A percentile compares a stretch with the other conserved stretches of the same genome.
These are phyloP conservation scores for Bassia scoparia DNA, from an alignment of 148 eudicot species.

Conservation along the genomic window DNA sequence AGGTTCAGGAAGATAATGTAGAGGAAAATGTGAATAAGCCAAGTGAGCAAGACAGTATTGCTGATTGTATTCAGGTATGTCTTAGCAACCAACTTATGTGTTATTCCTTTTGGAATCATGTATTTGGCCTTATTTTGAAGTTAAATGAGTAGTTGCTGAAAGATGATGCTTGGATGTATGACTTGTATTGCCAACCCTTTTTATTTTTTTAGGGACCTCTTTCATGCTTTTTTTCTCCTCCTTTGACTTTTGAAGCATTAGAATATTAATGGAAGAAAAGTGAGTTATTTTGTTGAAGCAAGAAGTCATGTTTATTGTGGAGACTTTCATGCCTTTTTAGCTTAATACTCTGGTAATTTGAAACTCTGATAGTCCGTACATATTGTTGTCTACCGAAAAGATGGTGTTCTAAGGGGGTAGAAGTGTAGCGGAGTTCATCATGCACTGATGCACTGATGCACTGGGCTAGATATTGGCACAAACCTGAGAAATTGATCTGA, in stretches of 20 bases:
- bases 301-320: background rate
- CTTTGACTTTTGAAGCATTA: conserved; percentile 21
- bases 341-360: background rate
- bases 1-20: conserved; percentile 29
- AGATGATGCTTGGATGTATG: conserved; percentile 3
- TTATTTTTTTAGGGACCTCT: background rate
- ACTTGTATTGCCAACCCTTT: background rate
- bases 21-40: conserved; percentile 30
- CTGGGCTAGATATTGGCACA: no score
- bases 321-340: conserved; percentile 1
- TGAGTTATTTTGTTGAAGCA: background rate
- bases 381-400: no score
- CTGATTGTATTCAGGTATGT: conserved; percentile 36
- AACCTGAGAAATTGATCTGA: no score
- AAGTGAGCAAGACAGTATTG: conserved; percentile 29
- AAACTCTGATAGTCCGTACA: no score
- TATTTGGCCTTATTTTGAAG: background rate
- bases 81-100: background rate
- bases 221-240: conserved; percentile 7
- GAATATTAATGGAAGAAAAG: background rate
- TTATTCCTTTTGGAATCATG: conserved; percentile 1
- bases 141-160: conserved; percentile 2
- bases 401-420: no score
- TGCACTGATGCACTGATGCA: no score
- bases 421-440: no score